These are phyloP conservation scores for Mycena galericulata DNA, from an alignment of 768 basidiomycete species.

Conservation along the genomic window DNA sequence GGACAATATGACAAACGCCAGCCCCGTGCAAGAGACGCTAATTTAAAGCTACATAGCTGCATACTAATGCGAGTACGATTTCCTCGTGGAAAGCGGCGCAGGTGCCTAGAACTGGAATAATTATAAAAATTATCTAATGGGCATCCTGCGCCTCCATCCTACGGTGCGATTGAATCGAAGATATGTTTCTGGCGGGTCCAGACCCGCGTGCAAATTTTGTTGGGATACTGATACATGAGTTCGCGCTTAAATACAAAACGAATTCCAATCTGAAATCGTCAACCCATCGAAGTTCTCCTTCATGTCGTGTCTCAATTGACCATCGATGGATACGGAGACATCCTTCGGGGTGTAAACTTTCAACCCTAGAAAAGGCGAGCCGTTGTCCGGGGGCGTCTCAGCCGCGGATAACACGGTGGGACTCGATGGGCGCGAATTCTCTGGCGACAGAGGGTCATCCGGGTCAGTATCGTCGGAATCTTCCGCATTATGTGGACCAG, in stretches of 20 bases:
- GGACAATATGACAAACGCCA: too few species aligned
- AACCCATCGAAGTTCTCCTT: slow-evolving; percentile 20
- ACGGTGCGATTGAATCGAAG: too few species aligned
- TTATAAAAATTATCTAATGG: too few species aligned
- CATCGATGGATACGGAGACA: slow-evolving; percentile 32
- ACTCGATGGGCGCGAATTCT: slow-evolving; percentile 10
- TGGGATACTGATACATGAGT: neutral
- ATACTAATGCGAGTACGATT: too few species aligned
- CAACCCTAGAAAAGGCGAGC: slow-evolving; percentile 34
- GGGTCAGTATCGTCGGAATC: neutral
- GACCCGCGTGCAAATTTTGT: neutral
- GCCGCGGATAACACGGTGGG: neutral
- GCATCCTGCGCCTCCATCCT: too few species aligned
- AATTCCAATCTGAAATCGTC: slow-evolving; percentile 25
- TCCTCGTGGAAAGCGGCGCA: too few species aligned
- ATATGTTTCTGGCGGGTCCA: too few species aligned
- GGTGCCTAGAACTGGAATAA: too few species aligned
- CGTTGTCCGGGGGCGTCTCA: neutral
- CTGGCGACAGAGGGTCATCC: neutral
- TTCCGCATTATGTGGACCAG: neutral
- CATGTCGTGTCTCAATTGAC: slow-evolving; percentile 38
- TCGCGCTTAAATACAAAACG: neutral
- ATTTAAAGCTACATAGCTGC: too few species aligned
- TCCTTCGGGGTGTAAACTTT: slow-evolving; percentile 38
- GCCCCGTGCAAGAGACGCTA: too few species aligned